These are phyloP conservation scores for Heterobasidion occidentale DNA, from an alignment of 1,284 basidiomycete genomes.

Conservation along the genomic window DNA sequence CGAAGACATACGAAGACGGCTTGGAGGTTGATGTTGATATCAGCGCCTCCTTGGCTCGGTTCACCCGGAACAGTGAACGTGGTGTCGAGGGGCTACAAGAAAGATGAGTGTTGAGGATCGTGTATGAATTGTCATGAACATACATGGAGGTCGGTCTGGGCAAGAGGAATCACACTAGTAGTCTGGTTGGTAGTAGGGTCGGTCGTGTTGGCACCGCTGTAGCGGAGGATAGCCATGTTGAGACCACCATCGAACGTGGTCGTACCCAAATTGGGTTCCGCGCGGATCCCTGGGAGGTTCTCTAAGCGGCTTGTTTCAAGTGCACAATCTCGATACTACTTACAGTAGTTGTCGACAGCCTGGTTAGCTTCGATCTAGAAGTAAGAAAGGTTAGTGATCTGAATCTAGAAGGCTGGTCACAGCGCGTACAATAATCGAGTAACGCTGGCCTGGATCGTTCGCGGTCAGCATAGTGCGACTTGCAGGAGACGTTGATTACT, in stretches of 20 bases:
- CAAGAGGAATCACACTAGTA: conserved; percentile 11
- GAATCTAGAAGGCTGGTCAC: conserved; percentile 5
- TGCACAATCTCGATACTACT: background rate
- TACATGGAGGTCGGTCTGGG: conserved; percentile 19
- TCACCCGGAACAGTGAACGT: conserved; percentile 14
- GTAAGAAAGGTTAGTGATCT: background rate
- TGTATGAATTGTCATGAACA: background rate
- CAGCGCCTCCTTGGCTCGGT: conserved; percentile 18
- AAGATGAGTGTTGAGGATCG: background rate
- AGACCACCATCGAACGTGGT: conserved; percentile 17
- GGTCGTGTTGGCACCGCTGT: conserved; percentile 26
- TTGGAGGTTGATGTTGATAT: conserved; percentile 19
- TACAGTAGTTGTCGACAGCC: conserved; percentile 32
- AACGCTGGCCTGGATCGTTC: conserved; percentile 21
- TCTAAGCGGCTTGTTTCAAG: background rate
- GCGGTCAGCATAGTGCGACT: background rate
- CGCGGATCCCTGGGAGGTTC: conserved; percentile 19
- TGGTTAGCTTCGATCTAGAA: conserved; percentile 28
- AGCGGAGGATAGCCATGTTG: conserved; percentile 31
- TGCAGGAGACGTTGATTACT: background rate
- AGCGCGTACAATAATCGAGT: conserved; percentile 23
- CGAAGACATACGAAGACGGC: conserved; percentile 15
- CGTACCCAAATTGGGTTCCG: conserved; percentile 7
- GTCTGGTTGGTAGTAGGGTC: conserved; percentile 35
- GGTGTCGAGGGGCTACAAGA: background rate